These are phyloP conservation scores for Thelonectria olida DNA, from an alignment of 2,329 filamentous ascomycete species.

Conservation along the genomic window DNA sequence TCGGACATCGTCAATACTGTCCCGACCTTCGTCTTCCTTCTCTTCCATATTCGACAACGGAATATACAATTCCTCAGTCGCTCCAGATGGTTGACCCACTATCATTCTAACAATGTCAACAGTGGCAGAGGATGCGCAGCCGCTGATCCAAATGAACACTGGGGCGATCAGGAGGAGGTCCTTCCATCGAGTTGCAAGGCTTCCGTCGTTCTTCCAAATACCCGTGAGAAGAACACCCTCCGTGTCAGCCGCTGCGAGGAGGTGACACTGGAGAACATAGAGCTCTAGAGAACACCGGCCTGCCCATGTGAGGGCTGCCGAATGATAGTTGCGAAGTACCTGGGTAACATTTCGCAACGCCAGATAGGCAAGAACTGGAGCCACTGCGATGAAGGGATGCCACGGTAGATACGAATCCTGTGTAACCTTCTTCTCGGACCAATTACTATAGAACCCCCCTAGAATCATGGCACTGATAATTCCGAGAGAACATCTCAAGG, in stretches of 20 bases:
- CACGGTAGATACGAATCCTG: slow-evolving; percentile 53
- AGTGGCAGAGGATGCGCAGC: background rate
- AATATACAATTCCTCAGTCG: background rate
- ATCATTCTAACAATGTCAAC: slow-evolving; percentile 1
- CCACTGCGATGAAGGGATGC: slow-evolving; percentile 63
- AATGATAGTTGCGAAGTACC: slow-evolving; percentile 32
- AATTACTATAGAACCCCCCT: background rate
- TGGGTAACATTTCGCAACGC: slow-evolving; percentile 58
- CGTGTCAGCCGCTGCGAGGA: slow-evolving; percentile 68
- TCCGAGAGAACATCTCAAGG: slow-evolving; percentile 38
- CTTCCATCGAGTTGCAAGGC: slow-evolving; percentile 35
- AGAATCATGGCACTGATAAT: slow-evolving; percentile 43
- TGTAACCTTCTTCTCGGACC: background rate
- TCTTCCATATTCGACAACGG: background rate
- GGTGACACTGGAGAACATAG: slow-evolving; percentile 68
- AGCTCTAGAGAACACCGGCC: slow-evolving; percentile 67
- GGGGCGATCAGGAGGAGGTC: slow-evolving; percentile 36
- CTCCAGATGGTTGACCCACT: background rate
- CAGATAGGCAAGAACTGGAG: slow-evolving; percentile 64
- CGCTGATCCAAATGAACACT: slow-evolving; percentile 31
- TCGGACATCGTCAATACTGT: background rate
- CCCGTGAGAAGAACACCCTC: slow-evolving; percentile 51
- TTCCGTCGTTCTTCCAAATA: slow-evolving; percentile 32
- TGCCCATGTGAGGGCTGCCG: slow-evolving; percentile 59
- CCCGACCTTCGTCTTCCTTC: background rate